Evolutionary conservation across 495 filamentous ascomycete species (phyloP).

Genomic region (Penicillium herquei): DNA sequence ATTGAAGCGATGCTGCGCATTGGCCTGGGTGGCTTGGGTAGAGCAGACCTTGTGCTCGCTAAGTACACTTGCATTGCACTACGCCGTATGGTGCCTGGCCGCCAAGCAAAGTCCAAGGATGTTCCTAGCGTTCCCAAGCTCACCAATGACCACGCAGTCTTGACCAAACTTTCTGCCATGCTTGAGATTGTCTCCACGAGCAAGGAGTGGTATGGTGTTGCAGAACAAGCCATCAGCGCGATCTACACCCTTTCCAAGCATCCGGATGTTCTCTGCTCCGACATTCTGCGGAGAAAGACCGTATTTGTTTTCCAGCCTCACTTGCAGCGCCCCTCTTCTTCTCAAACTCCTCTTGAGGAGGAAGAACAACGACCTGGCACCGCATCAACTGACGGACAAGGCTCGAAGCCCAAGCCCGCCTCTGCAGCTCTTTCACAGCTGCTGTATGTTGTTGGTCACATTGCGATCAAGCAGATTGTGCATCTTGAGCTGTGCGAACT

Average conservation of each 20-base stretch:
- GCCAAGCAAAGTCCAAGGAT: conserved; percentile 69
- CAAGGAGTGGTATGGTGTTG: conserved; percentile 97
- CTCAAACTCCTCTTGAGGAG: conserved; percentile 24
- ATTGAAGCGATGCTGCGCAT: conserved; percentile 92
- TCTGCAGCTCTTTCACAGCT: conserved; percentile 82
- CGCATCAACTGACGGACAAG: conserved; percentile 32
- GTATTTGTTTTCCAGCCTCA: conserved; percentile 68
- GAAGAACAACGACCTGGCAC: conserved; percentile 51
- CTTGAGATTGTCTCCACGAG: conserved; percentile 79
- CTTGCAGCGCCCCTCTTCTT: conserved; percentile 33
- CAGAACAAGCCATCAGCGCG: conserved; percentile 93
- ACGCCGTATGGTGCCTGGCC: conserved; percentile 80
- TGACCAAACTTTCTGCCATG: conserved; percentile 76
- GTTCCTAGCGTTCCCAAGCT: conserved; percentile 69
- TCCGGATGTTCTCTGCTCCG: conserved; percentile 89
- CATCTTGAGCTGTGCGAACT: conserved; percentile 96
- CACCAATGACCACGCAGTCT: conserved; percentile 85
- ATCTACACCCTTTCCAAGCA: conserved; percentile 96
- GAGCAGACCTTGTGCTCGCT: conserved; percentile 79
- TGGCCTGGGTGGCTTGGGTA: conserved; percentile 77
- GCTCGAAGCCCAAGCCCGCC: conserved; percentile 35
- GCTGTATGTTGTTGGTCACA: conserved; percentile 92
- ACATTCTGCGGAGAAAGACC: conserved; percentile 85
- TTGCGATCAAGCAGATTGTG: conserved; percentile 99
- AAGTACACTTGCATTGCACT: conserved; percentile 95